These are phyloP conservation scores for Akanthomyces dipterigenus DNA, from an alignment of 2,329 filamentous ascomycete species.

Conservation along the genomic window DNA sequence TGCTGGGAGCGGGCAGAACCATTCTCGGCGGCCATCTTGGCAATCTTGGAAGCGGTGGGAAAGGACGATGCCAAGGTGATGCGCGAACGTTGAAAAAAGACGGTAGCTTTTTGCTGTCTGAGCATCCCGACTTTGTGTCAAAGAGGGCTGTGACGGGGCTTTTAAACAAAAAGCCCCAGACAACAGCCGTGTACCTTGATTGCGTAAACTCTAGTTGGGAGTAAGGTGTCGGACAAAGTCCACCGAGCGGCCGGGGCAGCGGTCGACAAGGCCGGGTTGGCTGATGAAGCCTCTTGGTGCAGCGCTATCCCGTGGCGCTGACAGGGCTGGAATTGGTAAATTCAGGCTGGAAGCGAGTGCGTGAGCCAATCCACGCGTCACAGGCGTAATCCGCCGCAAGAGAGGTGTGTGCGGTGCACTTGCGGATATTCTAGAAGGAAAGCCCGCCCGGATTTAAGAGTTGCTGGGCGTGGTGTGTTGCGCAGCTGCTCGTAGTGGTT, in stretches of 20 bases:
- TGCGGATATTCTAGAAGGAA: constrained; percentile 8
- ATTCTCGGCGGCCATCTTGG: constrained; percentile 29
- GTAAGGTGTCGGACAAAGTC: constrained; percentile 1
- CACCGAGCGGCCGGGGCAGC: not conserved
- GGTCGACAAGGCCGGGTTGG: not conserved
- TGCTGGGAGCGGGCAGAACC: constrained; percentile 18
- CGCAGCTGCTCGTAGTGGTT: not conserved
- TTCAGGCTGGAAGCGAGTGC: not conserved
- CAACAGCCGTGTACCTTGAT: constrained; percentile 10
- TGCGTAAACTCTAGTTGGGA: not conserved
- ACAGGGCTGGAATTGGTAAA: not conserved
- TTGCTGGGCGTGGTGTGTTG: not conserved
- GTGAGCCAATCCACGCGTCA: not conserved
- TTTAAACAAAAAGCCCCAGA: constrained; percentile 18
- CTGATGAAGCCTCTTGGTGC: not conserved
- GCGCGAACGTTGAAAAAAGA: constrained; percentile 35
- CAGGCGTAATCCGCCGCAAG: not conserved
- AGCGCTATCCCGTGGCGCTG: not conserved
- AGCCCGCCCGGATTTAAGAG: constrained; percentile 15
- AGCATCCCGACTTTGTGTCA: constrained; percentile 33
- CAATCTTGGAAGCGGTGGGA: constrained; percentile 16
- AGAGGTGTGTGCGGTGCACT: not conserved
- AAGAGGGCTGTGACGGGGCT: constrained; percentile 17
- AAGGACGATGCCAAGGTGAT: constrained; percentile 27
- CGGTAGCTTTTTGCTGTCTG: constrained; percentile 33